Evolutionary conservation across 371 early-diverging fungal genomes (phyloP).

Genomic region (Mucor irregularis): DNA sequence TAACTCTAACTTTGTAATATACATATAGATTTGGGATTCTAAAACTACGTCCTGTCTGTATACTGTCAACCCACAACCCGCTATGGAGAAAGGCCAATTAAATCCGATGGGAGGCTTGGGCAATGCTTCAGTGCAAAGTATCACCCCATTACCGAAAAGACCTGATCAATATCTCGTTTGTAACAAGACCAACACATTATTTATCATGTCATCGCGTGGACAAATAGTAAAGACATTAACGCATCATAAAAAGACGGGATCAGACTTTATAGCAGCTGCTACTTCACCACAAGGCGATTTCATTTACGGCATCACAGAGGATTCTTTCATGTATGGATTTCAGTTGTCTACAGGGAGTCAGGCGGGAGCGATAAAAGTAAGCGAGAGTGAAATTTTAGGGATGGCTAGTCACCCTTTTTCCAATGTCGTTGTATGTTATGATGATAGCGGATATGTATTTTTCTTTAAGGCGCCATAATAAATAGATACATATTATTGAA

Average conservation of each 20-base stretch:
- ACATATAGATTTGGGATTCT: constrained; percentile 74
- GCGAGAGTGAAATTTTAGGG: constrained; percentile 70
- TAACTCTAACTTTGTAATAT: not conserved
- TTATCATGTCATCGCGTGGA: constrained; percentile 62
- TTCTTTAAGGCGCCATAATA: constrained; percentile 46
- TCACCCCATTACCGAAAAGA: constrained; percentile 48
- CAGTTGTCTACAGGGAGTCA: constrained; percentile 52
- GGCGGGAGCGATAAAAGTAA: constrained; percentile 31
- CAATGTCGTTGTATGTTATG: constrained; percentile 70
- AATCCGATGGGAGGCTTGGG: constrained; percentile 30
- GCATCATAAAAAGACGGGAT: constrained; percentile 32
- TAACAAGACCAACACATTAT: constrained; percentile 67
- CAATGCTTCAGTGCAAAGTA: constrained; percentile 29
- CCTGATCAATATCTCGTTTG: constrained; percentile 71
- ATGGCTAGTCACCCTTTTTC: constrained; percentile 73
- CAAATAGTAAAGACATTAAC: constrained; percentile 46
- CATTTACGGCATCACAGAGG: constrained; percentile 72
- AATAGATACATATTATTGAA: no score
- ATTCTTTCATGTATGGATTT: constrained; percentile 59
- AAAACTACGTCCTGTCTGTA: constrained; percentile 36
- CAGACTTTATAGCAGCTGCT: constrained; percentile 66
- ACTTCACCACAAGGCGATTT: constrained; percentile 77
- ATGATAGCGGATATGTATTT: constrained; percentile 66
- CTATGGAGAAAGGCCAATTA: constrained; percentile 21
- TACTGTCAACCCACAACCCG: constrained; percentile 26